Conservation (phyloP, 2,329 filamentous ascomycete species). For the Falciphora oryzae region DNA sequence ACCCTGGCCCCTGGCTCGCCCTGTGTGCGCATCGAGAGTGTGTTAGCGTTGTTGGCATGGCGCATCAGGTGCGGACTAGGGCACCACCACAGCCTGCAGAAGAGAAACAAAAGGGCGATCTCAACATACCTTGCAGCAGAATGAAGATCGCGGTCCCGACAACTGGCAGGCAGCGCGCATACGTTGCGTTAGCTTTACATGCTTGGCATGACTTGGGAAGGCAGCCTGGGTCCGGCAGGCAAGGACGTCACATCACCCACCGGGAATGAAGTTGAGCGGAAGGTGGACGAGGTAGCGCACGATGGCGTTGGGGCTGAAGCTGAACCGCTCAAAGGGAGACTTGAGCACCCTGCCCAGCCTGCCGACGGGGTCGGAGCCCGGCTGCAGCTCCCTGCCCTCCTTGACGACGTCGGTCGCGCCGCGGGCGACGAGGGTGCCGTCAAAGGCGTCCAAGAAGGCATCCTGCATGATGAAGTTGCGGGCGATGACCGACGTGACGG, state of each 20-base stretch:
- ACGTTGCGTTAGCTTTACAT: background rate
- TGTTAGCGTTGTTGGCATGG: background rate
- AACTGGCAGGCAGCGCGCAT: slow-evolving; percentile 34
- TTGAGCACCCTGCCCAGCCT: slow-evolving; percentile 53
- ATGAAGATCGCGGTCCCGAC: slow-evolving; percentile 81
- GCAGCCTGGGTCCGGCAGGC: background rate
- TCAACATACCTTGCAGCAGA: slow-evolving; percentile 58
- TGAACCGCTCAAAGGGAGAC: slow-evolving; percentile 50
- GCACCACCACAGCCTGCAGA: background rate
- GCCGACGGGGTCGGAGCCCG: slow-evolving; percentile 50
- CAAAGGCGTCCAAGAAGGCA: slow-evolving; percentile 82
- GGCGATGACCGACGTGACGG: slow-evolving; percentile 50
- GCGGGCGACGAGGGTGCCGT: slow-evolving; percentile 57
- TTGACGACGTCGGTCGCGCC: slow-evolving; percentile 57
- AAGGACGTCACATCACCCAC: slow-evolving; percentile 21
- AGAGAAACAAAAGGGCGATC: background rate
- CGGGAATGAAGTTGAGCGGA: slow-evolving; percentile 85
- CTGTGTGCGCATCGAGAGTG: background rate
- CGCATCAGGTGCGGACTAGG: background rate
- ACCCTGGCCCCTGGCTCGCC: slow-evolving; percentile 37
- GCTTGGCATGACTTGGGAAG: background rate
- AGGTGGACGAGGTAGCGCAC: slow-evolving; percentile 79
- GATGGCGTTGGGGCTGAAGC: slow-evolving; percentile 53
- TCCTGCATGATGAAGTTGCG: slow-evolving; percentile 75
- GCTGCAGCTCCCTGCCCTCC: slow-evolving; percentile 67